Evolutionary conservation across 1,284 basidiomycete genomes (phyloP), one percentile per base, ranked within the genome.

Genomic region (Ceratorhiza oryzae-sativae): DNA sequence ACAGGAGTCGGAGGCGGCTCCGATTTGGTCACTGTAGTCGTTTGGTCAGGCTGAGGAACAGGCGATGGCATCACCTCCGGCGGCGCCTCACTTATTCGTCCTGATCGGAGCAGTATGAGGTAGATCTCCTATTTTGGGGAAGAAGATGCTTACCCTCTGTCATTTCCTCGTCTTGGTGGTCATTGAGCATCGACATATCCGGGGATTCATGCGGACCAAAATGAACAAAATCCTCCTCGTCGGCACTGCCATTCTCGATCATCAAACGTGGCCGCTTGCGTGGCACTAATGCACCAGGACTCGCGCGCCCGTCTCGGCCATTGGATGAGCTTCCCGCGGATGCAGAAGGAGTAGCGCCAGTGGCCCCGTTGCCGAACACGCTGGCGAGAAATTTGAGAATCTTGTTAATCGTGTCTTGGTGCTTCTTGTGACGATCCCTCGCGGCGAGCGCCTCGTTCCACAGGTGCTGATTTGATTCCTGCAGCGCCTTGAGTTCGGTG

Each of bases 321-420:
- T 80, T 75, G 3, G 53, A 46, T 32, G 65, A n/a, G 79, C 81
- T 67, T 85, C 84, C 67, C 84, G 83, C 75, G 84, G 85, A 68
- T 79, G 81, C 58, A 80, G 80, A 53, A 79, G 78, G 42, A 75
- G 82, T 59, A 20, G 82, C 82, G 0, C 72, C 73, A 45, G 76
- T 75, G 6, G 83, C 80, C 61, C 84, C 84, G 53, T 84, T 85
- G 1, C 95, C 95, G 81, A 98, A 98, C 1, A 98, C 91, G 32
- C 94, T 90, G 20, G 95, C 95, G 61, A 99, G 82, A 81, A 99
- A 98, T 73, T 94, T 91, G 74, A 99, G 85, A 75, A 99, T 98
- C 72, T 94, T 86, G 79, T 97, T 95, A 78, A 98, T 95, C n/a
- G 95, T 98, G 80, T 98, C 96, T 77, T 97, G 92, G 76, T 97